These are phyloP conservation scores for Neofusicoccum sp. DNA, from an alignment of 2,329 filamentous ascomycete genomes.

Conservation along the genomic window DNA sequence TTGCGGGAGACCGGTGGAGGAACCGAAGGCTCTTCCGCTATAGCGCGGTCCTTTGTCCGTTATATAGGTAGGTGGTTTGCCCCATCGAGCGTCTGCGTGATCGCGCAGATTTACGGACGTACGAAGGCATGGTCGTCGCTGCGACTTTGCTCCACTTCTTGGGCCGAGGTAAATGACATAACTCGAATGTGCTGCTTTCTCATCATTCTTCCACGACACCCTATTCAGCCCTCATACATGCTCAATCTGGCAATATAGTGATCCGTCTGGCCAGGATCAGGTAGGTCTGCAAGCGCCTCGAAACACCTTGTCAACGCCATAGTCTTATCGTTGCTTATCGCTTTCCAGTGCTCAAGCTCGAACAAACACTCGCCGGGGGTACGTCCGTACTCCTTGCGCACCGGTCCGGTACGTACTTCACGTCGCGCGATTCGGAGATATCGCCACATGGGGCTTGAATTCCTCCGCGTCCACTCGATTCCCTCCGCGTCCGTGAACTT, in stretches of 20 bases:
- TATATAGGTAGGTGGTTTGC: too few species aligned
- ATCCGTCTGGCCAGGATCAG: too few species aligned
- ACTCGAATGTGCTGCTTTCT: not conserved
- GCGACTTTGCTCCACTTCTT: constrained; percentile 6
- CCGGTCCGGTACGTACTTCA: not conserved
- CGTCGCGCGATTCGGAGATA: not conserved
- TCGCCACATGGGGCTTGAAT: not conserved
- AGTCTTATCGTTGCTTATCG: not conserved
- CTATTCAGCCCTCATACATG: too few species aligned
- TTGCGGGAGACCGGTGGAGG: constrained; percentile 32
- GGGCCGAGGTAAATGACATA: not conserved
- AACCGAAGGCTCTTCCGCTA: not conserved
- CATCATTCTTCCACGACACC: not conserved
- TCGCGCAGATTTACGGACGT: constrained; percentile 8
- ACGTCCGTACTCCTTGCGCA: constrained; percentile 4
- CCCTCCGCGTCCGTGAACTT: not conserved
- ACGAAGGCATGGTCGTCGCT: constrained; percentile 2
- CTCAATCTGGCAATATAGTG: too few species aligned
- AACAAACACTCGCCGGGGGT: not conserved
- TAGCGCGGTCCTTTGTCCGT: too few species aligned
- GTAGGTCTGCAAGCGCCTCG: too few species aligned
- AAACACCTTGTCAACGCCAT: too few species aligned
- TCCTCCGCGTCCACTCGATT: not conserved
- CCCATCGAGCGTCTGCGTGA: not conserved
- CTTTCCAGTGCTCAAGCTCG: not conserved